Conservation (phyloP, 345 rosid genomes). For the Dimocarpus longan region DNA sequence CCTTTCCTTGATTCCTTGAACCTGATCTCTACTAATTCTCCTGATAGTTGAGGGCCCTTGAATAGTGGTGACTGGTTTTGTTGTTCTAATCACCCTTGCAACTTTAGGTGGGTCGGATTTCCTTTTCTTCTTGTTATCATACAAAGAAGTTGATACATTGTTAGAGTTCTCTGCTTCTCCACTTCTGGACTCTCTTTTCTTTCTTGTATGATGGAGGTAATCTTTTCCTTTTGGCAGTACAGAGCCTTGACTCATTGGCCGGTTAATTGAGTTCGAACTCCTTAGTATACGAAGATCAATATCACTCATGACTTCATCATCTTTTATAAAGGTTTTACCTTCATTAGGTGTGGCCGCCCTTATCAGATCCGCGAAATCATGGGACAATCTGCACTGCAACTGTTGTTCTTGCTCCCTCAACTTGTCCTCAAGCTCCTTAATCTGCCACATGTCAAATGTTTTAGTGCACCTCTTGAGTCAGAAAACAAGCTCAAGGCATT, state of each 20-base stretch:
- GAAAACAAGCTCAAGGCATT: background rate
- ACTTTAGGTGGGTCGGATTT: conserved; percentile 82
- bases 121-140: conserved; percentile 59
- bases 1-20: conserved; percentile 55
- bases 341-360: conserved; percentile 56
- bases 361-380: conserved; percentile 37
- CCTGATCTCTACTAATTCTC: conserved; percentile 60
- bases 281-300: conserved; percentile 58
- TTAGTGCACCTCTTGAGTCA: conserved; percentile 3
- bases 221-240: conserved; percentile 39
- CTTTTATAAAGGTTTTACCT: conserved; percentile 48
- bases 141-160: conserved; percentile 30
- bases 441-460: conserved; percentile 39
- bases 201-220: conserved; percentile 41
- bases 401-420: conserved; percentile 71
- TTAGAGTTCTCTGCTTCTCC: conserved; percentile 74
- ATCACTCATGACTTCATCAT: conserved; percentile 48
- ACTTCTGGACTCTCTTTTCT: conserved; percentile 71
- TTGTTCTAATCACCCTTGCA: conserved; percentile 51
- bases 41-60: conserved; percentile 47
- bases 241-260: conserved; percentile 48
- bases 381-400: conserved; percentile 38
- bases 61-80: conserved; percentile 42
- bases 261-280: conserved; percentile 57
- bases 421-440: conserved; percentile 82